Evolutionary conservation across 192 early-diverging fungal genomes (phyloP).

Genomic region (Diversispora epigaea): DNA sequence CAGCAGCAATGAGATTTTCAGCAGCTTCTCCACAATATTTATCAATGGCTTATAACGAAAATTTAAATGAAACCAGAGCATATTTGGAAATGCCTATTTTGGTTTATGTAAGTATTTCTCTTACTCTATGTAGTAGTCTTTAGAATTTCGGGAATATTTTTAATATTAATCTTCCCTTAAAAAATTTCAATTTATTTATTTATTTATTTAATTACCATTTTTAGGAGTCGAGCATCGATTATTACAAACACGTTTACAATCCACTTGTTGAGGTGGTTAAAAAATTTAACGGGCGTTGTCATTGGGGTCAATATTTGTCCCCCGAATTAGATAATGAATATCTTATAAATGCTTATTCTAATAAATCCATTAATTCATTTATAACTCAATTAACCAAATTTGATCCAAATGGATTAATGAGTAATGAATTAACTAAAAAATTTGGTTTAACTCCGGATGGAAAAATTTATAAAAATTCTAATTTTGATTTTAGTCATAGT

Average conservation of each 20-base stretch:
- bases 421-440: conserved; percentile 1
- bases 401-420: conserved; percentile 21
- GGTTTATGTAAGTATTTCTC: conserved; percentile 3
- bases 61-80: not conserved
- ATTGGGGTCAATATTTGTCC: conserved; percentile 18
- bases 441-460: conserved; percentile 1
- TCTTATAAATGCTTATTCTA: not conserved
- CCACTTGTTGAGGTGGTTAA: not conserved
- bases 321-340: not conserved
- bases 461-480: too few species aligned
- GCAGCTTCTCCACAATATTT: conserved; percentile 11
- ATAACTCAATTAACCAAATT: conserved; percentile 1
- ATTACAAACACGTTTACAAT: conserved; percentile 5
- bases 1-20: not conserved
- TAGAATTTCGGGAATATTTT: not conserved
- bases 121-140: too few species aligned
- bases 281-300: not conserved
- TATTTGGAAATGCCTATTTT: not conserved
- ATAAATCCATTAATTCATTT: not conserved
- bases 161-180: not conserved
- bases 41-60: conserved; percentile 1
- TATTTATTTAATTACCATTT: not conserved
- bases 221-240: not conserved
- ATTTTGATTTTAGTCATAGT: too few species aligned
- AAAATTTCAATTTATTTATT: not conserved